Conservation (phyloP, 495 filamentous ascomycete genomes). For the Neurospora terricola region DNA sequence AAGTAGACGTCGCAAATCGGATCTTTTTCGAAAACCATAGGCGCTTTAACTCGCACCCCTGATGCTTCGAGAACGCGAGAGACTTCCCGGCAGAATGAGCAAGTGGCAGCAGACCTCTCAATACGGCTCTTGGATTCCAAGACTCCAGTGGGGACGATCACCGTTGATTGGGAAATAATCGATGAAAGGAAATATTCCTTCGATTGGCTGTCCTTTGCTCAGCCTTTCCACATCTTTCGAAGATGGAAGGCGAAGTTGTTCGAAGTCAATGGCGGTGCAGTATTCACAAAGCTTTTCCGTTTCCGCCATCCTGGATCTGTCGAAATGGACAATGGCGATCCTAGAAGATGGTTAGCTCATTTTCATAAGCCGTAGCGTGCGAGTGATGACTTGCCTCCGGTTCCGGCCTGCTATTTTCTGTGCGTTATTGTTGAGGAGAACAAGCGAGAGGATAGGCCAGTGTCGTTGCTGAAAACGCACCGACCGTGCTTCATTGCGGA, state of each 20-base stretch:
- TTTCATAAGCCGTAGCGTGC: not conserved
- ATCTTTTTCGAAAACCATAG: not conserved
- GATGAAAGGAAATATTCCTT: not conserved
- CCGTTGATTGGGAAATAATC: fast-evolving
- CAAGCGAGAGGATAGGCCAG: not conserved
- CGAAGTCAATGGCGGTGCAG: not conserved
- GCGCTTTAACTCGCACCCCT: not conserved
- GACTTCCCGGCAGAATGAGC: not conserved
- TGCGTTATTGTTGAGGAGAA: not conserved
- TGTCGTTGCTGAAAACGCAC: not conserved
- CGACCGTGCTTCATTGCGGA: not conserved
- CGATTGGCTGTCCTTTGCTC: not conserved
- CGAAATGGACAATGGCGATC: not conserved
- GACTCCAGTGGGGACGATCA: not conserved
- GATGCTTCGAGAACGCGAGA: not conserved
- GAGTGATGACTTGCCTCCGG: not conserved
- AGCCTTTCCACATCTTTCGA: not conserved
- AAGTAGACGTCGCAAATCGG: not conserved
- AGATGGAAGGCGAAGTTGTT: not conserved
- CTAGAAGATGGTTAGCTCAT: not conserved
- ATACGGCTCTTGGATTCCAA: not conserved
- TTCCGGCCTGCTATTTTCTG: not conserved
- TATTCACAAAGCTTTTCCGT: not conserved
- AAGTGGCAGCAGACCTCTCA: not conserved
- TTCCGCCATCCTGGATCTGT: not conserved